Percentiles rank a stretch among this genome's conserved stretches.
Evolutionary conservation across 495 filamentous ascomycete genomes (phyloP).

Genomic region (Hypoxylon subgilvum): DNA sequence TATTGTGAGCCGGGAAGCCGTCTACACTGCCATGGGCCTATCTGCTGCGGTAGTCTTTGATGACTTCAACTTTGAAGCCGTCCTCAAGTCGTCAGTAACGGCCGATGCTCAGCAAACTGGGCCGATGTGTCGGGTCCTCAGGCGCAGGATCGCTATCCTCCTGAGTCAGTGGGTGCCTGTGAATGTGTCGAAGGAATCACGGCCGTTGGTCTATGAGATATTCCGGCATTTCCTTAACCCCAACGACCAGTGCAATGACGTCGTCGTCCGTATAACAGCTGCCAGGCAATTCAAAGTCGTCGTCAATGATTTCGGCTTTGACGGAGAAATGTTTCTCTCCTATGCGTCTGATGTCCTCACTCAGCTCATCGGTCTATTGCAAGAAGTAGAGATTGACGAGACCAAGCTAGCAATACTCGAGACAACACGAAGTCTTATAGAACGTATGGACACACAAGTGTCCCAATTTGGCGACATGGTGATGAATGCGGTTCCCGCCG

Average conservation of each 20-base stretch:
- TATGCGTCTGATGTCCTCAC: constrained; percentile 72
- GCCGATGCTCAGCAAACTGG: constrained; percentile 78
- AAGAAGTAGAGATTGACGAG: constrained; percentile 82
- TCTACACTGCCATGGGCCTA: constrained; percentile 90
- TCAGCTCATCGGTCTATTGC: constrained; percentile 73
- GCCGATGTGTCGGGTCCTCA: constrained; percentile 82
- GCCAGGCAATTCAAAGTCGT: constrained; percentile 80
- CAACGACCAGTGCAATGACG: constrained; percentile 79
- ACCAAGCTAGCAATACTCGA: constrained; percentile 85
- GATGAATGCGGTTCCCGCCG: constrained; percentile 74
- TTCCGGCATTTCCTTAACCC: constrained; percentile 85
- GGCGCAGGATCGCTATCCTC: constrained; percentile 84
- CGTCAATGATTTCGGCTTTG: constrained; percentile 84
- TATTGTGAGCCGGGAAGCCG: constrained; percentile 84
- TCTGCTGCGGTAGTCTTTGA: constrained; percentile 75
- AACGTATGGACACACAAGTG: constrained; percentile 77
- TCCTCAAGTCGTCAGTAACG: constrained; percentile 75
- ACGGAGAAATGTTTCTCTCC: constrained; percentile 69
- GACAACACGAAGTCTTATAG: constrained; percentile 79
- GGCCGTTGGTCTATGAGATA: constrained; percentile 81
- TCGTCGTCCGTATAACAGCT: constrained; percentile 89
- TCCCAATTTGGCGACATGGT: constrained; percentile 79
- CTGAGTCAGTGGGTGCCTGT: constrained; percentile 89
- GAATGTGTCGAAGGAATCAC: constrained; percentile 66
- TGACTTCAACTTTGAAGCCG: constrained; percentile 77